Evolutionary conservation across 78 protist species (phyloP).

Genomic region (slime mould (Dictyostelium discoideum)): DNA sequence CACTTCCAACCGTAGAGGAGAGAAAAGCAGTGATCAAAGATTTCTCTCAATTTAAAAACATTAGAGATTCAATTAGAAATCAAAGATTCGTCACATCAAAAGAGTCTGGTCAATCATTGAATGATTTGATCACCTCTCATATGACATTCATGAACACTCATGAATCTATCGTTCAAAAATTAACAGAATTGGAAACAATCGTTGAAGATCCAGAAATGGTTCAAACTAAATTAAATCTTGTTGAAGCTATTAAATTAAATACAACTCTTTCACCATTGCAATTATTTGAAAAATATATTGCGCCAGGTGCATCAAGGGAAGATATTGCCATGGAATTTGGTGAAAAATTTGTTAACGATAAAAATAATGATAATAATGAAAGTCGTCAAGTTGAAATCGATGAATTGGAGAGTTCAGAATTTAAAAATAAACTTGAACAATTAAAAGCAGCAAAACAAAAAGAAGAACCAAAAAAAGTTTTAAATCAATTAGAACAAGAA

Average conservation of each 20-base stretch:
- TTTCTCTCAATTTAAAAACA: not conserved
- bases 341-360: not conserved
- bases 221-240: not conserved
- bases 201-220: not conserved
- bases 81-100: not conserved
- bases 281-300: not conserved
- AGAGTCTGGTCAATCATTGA: not conserved
- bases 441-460: no score
- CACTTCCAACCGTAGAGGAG: not conserved
- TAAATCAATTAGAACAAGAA: not conserved
- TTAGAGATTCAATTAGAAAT: constrained; percentile 6
- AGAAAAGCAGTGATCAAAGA: not conserved
- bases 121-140: not conserved
- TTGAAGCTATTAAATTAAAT: not conserved
- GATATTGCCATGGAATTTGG: not conserved
- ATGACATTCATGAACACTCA: not conserved
- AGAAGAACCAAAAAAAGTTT: not conserved
- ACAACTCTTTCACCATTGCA: not conserved
- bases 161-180: not conserved
- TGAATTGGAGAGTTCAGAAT: no score
- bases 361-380: no score
- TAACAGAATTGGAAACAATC: not conserved
- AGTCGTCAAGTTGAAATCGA: no score
- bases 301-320: not conserved
- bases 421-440: no score